These are phyloP conservation scores for Corynascus novoguineensis DNA, from an alignment of 495 filamentous ascomycete species.

Conservation along the genomic window DNA sequence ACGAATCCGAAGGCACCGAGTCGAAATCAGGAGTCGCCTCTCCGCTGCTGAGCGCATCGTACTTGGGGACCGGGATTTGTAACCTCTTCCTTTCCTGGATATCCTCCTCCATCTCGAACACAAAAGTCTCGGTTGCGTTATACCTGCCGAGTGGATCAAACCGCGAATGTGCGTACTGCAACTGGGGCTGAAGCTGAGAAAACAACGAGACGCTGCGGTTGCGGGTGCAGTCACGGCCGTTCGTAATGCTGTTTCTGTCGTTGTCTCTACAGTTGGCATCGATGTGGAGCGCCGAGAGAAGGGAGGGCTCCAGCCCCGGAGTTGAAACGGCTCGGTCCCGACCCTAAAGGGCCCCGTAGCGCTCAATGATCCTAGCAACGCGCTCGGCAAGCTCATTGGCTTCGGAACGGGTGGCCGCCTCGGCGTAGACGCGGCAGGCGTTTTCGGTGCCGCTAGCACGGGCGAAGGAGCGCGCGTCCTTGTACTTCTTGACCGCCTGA, in stretches of 20 bases:
- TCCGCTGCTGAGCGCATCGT: not conserved
- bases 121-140: not conserved
- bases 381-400: conserved; percentile 81
- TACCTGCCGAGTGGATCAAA: not conserved
- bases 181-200: not conserved
- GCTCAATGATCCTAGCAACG: conserved; percentile 65
- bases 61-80: not conserved
- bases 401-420: conserved; percentile 78
- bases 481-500: conserved; percentile 79
- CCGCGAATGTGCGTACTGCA: not conserved
- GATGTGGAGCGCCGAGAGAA: not conserved
- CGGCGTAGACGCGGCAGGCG: conserved; percentile 93
- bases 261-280: not conserved
- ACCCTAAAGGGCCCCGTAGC: conserved; percentile 22
- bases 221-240: not conserved
- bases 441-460: conserved; percentile 94
- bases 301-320: not conserved
- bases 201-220: conserved; percentile 5
- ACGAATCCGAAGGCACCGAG: not conserved
- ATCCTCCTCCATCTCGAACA: conserved; percentile 7
- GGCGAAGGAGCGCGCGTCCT: conserved; percentile 83
- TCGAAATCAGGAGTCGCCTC: not conserved
- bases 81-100: not conserved
- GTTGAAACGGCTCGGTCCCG: conserved; percentile 3
- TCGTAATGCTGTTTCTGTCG: conserved; percentile 5